Evolutionary conservation across 805 yeast species (phyloP), one percentile per base, ranked within the genome.

Genomic region (Grigorovia yakushimaensis): DNA sequence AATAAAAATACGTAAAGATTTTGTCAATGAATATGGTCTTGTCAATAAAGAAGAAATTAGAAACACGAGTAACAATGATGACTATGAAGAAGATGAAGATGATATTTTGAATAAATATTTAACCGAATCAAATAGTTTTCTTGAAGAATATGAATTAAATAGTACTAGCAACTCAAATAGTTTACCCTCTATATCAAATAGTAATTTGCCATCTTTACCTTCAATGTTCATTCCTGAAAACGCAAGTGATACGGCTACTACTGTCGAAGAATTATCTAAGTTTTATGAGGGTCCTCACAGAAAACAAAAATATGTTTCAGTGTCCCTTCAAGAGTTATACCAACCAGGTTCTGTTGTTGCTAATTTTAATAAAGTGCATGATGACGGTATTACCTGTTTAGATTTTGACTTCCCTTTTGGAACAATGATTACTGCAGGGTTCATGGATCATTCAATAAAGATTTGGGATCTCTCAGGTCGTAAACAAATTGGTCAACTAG

Each of bases 381-480:
- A 70, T 6, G 79, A 74, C 38, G 51, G 74, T 2, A 69, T 84
- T 23, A 73, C 77, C 1, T 70, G 78, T 30, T 59, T 84, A 48
- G 88, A 81, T 52, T 83, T 83, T 59, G 87, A 82, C 58, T 70
- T 73, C 19, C 88, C 89, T 13, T 82, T 79, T 61, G 88, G 88
- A 1, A 79, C 81, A 1, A 55, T 87, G 64, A 88, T 86, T 1
- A 77, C 89, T 18, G 87, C 95, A 0, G 63, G 57, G 5, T 77
- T 88, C 5, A 67, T 79, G 56, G 96, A 88, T 59, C 85, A 81
- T 60, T 77, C 84, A 0, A 84, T 88, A 7, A 74, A 82, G 52
- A 84, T 88, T 6, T 88, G 96, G 96, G 95, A 88, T 67, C 64
- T 84, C 55, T 74, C 80, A 30, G 69, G 74, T 18, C 73, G 77